Evolutionary conservation across 2,329 filamentous ascomycete species (phyloP), one percentile per base, ranked within the genome.

Genomic region (Colletotrichum orbiculare): DNA sequence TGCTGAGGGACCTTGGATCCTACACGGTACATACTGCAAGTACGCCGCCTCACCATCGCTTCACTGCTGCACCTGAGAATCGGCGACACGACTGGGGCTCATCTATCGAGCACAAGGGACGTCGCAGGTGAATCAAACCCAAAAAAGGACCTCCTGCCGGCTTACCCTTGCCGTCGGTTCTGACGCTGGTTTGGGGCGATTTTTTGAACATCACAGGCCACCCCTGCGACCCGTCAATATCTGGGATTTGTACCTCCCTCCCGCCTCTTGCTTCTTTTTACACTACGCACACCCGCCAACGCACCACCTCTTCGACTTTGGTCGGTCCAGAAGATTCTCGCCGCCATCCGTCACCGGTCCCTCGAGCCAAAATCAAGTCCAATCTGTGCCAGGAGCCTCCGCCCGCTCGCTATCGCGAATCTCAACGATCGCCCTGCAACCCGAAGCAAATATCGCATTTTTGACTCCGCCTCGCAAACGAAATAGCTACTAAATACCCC

Each of bases 121-220:
- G 25, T 25, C 25, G 25, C 25, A 25, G 25, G 25, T 25, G 25
- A 46, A 46, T 15, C 43, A 17, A 46, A 34, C 47, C 52, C 48
- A 52, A 37, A 33, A n/a, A 41, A 52, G 17, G 39, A 38, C 10
- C 34, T 37, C 38, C 25, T 38, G 50, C 50, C 41, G 39, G 45
- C 41, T 46, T 42, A 58, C 50, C 49, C 62, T 65, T 65, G 50
- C 46, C 35, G 38, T 64, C 62, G 62, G 50, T 39, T 65, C 62
- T 47, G 46, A 48, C 57, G 35, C 62, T 46, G 50, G 49, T 61
- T 65, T 62, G 57, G 57, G 62, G 57, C 2, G 52, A 39, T 37
- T 38, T 61, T 15, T 45, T 47, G 41, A 37, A 25, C 52, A 54
- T 62, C 35, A 33, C 60, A 56, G 57, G 42, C 35, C 45, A 41